Conservation (phyloP, 345 rosid species). For the Sisymbrium irio region DNA sequence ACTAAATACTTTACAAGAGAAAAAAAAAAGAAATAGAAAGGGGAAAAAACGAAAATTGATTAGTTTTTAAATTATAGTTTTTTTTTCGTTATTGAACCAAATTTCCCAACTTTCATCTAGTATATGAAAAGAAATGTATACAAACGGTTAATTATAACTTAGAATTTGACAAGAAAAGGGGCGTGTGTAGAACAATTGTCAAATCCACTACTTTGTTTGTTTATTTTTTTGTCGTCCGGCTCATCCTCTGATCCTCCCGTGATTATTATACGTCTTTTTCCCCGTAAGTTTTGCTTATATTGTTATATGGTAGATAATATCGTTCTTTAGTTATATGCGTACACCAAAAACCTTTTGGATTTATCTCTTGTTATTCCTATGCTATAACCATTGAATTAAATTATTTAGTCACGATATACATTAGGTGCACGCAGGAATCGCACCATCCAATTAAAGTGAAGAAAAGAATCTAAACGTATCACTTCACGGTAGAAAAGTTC, state of each 20-base stretch:
- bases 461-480: not conserved
- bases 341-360: too few species aligned
- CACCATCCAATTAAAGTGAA: not conserved
- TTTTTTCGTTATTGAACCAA: too few species aligned
- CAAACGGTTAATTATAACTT: not conserved
- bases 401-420: not conserved
- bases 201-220: not conserved
- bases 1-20: too few species aligned
- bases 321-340: too few species aligned
- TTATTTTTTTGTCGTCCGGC: not conserved
- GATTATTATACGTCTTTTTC: not conserved
- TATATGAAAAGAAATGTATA: not conserved
- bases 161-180: not conserved
- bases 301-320: not conserved
- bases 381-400: not conserved
- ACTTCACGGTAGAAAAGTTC: not conserved
- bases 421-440: not conserved
- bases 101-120: not conserved
- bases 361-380: constrained; percentile 4
- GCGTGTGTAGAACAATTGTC: not conserved
- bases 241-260: not conserved
- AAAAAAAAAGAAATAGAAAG: too few species aligned
- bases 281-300: not conserved
- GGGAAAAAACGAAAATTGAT: too few species aligned
- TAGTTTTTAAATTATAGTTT: too few species aligned